Evolutionary conservation across 208 protist genomes (phyloP).

Genomic region (Acanthamoeba quina): DNA sequence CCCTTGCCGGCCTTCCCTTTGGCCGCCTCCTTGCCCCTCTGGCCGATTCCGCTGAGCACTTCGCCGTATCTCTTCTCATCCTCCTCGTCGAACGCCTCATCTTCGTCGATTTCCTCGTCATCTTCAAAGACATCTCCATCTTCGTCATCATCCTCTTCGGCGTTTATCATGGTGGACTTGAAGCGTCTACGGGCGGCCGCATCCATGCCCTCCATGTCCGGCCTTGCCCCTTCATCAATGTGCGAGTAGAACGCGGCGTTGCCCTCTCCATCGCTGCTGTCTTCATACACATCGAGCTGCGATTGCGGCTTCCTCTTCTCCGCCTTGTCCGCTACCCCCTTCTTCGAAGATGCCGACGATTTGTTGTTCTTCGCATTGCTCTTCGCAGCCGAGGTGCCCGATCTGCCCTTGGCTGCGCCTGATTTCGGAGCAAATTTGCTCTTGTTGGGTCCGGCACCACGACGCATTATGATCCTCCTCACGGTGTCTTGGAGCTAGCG

Average conservation of each 20-base stretch:
- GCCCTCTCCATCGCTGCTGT: slow-evolving; percentile 64
- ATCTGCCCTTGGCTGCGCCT: background rate
- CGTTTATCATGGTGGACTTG: slow-evolving; percentile 15
- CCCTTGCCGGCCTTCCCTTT: background rate
- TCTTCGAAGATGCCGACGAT: background rate
- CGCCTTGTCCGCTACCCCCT: background rate
- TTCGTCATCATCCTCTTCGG: background rate
- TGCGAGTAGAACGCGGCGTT: slow-evolving; percentile 37
- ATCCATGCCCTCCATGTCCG: slow-evolving; percentile 45
- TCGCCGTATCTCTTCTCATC: slow-evolving; percentile 65
- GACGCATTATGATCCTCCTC: background rate
- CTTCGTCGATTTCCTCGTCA: slow-evolving; percentile 75
- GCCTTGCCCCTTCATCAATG: slow-evolving; percentile 18
- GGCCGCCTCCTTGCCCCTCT: background rate
- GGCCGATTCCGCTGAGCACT: slow-evolving; percentile 19
- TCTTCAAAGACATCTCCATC: slow-evolving; percentile 36
- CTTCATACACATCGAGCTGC: slow-evolving; percentile 55
- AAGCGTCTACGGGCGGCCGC: background rate
- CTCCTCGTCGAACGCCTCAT: slow-evolving; percentile 74
- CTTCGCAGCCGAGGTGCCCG: background rate
- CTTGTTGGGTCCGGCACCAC: background rate
- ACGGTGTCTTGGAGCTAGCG: background rate
- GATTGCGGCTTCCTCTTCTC: background rate
- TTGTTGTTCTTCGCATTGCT: background rate
- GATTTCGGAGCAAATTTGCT: background rate